phyloP scores from a whole-genome alignment of 495 filamentous ascomycete species.

The Cercophora sp. region DNA sequence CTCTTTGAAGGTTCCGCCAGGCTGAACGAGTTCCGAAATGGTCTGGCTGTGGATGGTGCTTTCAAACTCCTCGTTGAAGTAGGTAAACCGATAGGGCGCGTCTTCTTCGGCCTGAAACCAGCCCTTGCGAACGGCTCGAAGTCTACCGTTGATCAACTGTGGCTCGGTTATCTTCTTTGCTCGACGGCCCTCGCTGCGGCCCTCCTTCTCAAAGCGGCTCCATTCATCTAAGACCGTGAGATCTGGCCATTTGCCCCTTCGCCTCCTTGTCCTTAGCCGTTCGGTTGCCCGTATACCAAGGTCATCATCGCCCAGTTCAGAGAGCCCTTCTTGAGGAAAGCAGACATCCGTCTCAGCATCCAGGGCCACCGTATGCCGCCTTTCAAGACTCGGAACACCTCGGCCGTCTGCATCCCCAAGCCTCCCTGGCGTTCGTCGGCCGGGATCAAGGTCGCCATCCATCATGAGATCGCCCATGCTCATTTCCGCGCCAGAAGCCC shows the following conservation, averaged over 20 bases:
- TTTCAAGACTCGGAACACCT: constrained; percentile 34
- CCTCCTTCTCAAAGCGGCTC: constrained; percentile 87
- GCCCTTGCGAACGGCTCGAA: constrained; percentile 71
- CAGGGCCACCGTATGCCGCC: constrained; percentile 44
- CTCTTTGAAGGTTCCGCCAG: constrained; percentile 75
- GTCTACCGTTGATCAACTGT: constrained; percentile 79
- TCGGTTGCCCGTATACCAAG: constrained; percentile 37
- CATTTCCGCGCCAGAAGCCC: constrained; percentile 47
- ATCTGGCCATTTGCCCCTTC: constrained; percentile 53
- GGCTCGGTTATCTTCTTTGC: constrained; percentile 92
- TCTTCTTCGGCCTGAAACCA: constrained; percentile 92
- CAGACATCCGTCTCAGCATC: constrained; percentile 85
- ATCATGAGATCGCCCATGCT: constrained; percentile 79
- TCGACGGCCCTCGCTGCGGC: constrained; percentile 77
- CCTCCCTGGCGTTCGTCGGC: constrained; percentile 27
- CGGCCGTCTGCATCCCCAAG: constrained; percentile 19
- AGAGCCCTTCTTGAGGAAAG: constrained; percentile 76
- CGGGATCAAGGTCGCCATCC: constrained; percentile 49
- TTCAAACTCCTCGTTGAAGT: constrained; percentile 95
- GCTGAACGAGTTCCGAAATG: constrained; percentile 85
- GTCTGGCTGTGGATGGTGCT: constrained; percentile 94
- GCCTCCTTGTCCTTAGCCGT: constrained; percentile 47
- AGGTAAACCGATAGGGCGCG: constrained; percentile 90
- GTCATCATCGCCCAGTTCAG: constrained; percentile 73
- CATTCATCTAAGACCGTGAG: constrained; percentile 81